Conservation (phyloP, 2,329 filamentous ascomycete genomes). For the Alternaria infectoria region DNA sequence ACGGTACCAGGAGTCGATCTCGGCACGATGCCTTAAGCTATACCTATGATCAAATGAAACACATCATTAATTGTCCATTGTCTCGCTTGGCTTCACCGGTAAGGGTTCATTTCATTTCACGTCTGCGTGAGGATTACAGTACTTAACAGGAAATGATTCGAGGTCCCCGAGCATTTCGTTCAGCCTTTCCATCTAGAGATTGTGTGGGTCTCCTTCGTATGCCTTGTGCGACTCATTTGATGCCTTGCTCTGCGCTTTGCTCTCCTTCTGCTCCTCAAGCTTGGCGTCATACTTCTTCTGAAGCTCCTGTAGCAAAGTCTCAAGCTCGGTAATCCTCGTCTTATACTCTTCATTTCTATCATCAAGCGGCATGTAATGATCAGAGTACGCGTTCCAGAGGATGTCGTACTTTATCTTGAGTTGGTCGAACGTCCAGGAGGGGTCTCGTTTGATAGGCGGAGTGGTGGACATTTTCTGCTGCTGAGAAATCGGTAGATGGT, state of each 20-base stretch:
- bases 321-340: not conserved
- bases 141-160: not conserved
- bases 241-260: not conserved
- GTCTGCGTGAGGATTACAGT: not conserved
- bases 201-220: not conserved
- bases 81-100: not conserved
- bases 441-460: not conserved
- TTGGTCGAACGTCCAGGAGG: not conserved
- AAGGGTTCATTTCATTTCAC: not conserved
- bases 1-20: not conserved
- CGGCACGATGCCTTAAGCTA: not conserved
- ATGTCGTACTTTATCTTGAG: not conserved
- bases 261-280: not conserved
- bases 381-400: not conserved
- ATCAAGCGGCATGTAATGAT: not conserved
- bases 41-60: not conserved
- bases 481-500: not conserved
- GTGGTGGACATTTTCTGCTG: not conserved
- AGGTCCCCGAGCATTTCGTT: not conserved
- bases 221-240: not conserved
- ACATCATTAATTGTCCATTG: not conserved
- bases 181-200: not conserved
- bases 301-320: not conserved
- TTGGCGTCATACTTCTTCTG: not conserved
- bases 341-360: not conserved